Evolutionary conservation across 768 basidiomycete genomes (phyloP), one percentile per base, ranked within the genome.

Genomic region (Xerocomellus intermedius): DNA sequence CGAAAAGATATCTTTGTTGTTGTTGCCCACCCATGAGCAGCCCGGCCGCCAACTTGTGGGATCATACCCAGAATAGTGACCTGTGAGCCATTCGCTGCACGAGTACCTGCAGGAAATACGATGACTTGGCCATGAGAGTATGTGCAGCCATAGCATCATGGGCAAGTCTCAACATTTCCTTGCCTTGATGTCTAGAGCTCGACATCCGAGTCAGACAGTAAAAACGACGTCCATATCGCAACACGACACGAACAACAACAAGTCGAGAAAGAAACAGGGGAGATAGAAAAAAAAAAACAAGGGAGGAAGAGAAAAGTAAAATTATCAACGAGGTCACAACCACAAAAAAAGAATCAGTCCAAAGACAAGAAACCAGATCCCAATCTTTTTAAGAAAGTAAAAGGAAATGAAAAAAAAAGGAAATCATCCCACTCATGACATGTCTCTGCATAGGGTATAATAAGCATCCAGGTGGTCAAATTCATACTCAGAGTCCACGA

Each of bases 391-490:
- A n/a, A 12, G 16, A 16, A 22, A 17, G 3, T 12, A 13, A 47
- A 24, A 43, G 39, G 38, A 43, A 45, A 33, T 35, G 24, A 47
- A 26, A 44, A 36, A 36, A 17, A 28, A 1, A 56, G 30, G 12
- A 10, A 19, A 45, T 58, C 44, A 42, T 43, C 46, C 26, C n/a
- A 42, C 36, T 53, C 45, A 37, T 42, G 16, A 50, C 44, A 10
- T 36, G 28, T 43, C 55, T 64, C 55, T 48, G 54, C 22, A 42
- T 39, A 48, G 56, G 64, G 59, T 66, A 64, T 45, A 24, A 48
- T 13, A 44, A 56, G 53, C 30, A 30, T 43, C 50, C 50, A 50
- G 33, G 50, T 22, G 4, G 52, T 48, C 26, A 21, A 43, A 8
- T 19, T 30, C 50, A 42, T 50, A 46, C 44, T 52, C 36, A 24